Base-by-base conservation (phyloP, 2,329 filamentous ascomycete genomes). In the Ophiosphaerella narmari region DNA sequence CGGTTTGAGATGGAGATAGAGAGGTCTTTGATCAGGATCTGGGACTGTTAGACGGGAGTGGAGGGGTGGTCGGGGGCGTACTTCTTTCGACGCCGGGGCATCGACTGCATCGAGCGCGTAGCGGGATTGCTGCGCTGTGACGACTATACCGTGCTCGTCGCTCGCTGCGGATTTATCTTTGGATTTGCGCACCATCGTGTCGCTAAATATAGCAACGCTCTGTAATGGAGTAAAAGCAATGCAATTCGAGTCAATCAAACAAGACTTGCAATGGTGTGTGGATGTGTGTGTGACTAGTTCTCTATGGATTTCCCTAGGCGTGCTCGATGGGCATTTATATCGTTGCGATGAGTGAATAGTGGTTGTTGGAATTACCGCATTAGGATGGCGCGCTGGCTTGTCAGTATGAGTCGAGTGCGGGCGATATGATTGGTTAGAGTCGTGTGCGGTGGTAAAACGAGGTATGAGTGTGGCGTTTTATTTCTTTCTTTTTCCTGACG, bases 11-110 rank as follows among this genome's bases (percentile, higher is more conserved):
- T 82, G 1, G 83, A 82, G 53, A 92, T 87, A 49, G 79, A 84
- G n/a, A 93, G 78, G 39, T 88, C 87, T 55, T 90, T 87, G 36
- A 92, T 57, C 5, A 75, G 59, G 39, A 78, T 73, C 73, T 76
- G 11, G 11, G n/a, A 11, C 13, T 9, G 13, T 59, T 11, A 54
- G 46, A 7, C 26, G 26, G 11, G 12, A 11, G 33, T 14, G 8
- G 7, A 13, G 18, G 7, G 14, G 32, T 14, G 24, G n/a, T 39
- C 16, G 2, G 9, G 13, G 9, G 11, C 4, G 12, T 39, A 71
- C 70, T 52, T 75, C 72, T 55, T 72, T 74, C 1, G 68, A 69
- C 11, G 68, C 66, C 2, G 72, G 72, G 8, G 71, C 69, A 58
- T 74, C 70, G 3, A 75, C 52, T 8, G 70, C 67, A 48, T 75